Evolutionary conservation across 495 filamentous ascomycete genomes (phyloP).

Genomic region (Penicillium simplicissimum): DNA sequence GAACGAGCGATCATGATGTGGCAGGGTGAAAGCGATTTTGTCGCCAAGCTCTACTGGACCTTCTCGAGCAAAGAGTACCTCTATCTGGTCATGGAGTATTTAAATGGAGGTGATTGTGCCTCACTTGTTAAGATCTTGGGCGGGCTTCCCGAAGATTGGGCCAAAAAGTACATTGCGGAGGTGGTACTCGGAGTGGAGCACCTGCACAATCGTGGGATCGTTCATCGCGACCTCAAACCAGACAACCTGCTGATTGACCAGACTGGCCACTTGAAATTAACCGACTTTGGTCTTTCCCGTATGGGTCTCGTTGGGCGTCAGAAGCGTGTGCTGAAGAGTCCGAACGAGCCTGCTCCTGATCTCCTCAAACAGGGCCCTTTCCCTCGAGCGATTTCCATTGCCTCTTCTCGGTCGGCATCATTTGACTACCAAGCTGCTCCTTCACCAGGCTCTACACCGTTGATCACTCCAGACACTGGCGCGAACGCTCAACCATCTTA

Average conservation of each 20-base stretch:
- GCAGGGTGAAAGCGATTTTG: slow-evolving; percentile 98
- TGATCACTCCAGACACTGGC: slow-evolving; percentile 79
- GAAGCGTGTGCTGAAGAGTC: slow-evolving; percentile 83
- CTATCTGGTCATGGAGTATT: slow-evolving; percentile 98
- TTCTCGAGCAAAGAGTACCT: slow-evolving; percentile 99
- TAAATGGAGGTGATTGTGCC: slow-evolving; percentile 96
- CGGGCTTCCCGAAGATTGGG: slow-evolving; percentile 92
- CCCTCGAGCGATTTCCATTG: slow-evolving; percentile 76
- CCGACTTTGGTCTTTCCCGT: slow-evolving; percentile 93
- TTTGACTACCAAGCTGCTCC: slow-evolving; percentile 81
- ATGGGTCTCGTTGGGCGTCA: slow-evolving; percentile 97
- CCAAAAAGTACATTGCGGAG: slow-evolving; percentile 93
- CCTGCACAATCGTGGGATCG: slow-evolving; percentile 89
- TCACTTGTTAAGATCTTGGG: slow-evolving; percentile 93
- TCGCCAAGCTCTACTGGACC: slow-evolving; percentile 98
- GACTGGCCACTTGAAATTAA: slow-evolving; percentile 93
- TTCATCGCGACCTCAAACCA: slow-evolving; percentile 95
- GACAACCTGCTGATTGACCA: slow-evolving; percentile 98
- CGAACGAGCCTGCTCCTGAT: slow-evolving; percentile 81
- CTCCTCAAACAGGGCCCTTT: slow-evolving; percentile 92
- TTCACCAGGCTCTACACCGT: slow-evolving; percentile 81
- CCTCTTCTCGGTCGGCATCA: slow-evolving; percentile 93
- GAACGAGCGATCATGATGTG: slow-evolving; percentile 99
- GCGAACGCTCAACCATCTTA: slow-evolving; percentile 81
- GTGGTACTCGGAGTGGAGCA: slow-evolving; percentile 95